Evolutionary conservation across 1,139 yeast species (phyloP).

Genomic region (Tardiomyces blankii): DNA sequence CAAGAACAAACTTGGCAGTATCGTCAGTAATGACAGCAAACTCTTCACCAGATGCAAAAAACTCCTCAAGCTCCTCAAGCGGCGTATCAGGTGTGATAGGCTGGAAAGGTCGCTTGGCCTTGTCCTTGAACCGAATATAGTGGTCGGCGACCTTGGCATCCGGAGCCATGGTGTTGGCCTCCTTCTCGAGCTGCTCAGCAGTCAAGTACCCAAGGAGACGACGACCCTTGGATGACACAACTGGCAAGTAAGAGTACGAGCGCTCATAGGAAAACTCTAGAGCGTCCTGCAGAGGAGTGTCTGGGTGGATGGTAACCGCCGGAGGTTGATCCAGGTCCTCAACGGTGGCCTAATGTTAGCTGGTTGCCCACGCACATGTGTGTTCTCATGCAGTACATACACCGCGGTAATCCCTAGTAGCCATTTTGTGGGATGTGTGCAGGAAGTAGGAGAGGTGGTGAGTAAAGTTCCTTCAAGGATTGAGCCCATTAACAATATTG

Average conservation of each 20-base stretch:
- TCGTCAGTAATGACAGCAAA: slow-evolving; percentile 51
- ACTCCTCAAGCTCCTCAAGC: slow-evolving; percentile 42
- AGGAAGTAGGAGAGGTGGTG: too few relatives aligned
- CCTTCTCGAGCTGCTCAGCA: slow-evolving; percentile 34
- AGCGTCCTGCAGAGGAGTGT: slow-evolving; percentile 38
- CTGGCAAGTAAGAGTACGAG: slow-evolving; percentile 48
- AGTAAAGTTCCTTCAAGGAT: too few relatives aligned
- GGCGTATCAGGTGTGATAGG: slow-evolving; percentile 49
- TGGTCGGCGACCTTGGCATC: slow-evolving; percentile 17
- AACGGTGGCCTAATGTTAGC: slow-evolving; percentile 33
- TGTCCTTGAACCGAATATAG: slow-evolving; percentile 19
- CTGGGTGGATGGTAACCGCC: slow-evolving; percentile 46
- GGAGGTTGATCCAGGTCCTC: slow-evolving; percentile 55
- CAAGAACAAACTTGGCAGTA: slow-evolving; percentile 45
- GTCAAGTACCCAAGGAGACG: slow-evolving; percentile 46
- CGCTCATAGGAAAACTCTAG: slow-evolving; percentile 40
- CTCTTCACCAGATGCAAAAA: slow-evolving; percentile 40
- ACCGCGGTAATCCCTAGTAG: too few relatives aligned
- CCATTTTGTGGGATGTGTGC: too few relatives aligned
- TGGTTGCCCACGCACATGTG: too few relatives aligned
- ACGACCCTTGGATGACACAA: slow-evolving; percentile 39
- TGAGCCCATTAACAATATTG: too few relatives aligned
- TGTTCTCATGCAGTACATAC: too few relatives aligned
- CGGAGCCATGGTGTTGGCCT: slow-evolving; percentile 34
- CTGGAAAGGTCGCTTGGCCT: slow-evolving; percentile 18